Base-by-base conservation (phyloP, 257 asterid genomes). In the Striga asiatica region DNA sequence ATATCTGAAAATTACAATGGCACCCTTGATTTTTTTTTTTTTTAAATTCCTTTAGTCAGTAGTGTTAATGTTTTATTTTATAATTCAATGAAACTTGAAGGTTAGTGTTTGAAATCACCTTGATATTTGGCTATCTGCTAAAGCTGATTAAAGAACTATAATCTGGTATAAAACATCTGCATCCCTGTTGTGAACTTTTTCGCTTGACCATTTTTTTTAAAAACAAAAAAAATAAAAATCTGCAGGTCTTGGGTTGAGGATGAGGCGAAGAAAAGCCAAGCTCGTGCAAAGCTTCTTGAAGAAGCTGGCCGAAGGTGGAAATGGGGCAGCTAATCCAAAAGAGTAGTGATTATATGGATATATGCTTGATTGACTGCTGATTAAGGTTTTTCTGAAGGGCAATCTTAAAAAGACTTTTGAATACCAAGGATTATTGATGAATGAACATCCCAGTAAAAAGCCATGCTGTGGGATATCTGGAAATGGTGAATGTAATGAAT, bases 221-320 rank as follows among this genome's bases (percentile, higher is more conserved):
- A n/a, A n/a, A n/a, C n/a, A n/a, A n/a, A n/a, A n/a, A n/a, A n/a
- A n/a, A n/a, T n/a, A n/a, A n/a, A n/a, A n/a, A n/a, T n/a, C 41
- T 68, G 54, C 82, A 92, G 98, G 67, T 82, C 93, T 27, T 92
- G 95, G 98, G 76, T 88, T n/a, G 93, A 80, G 70, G 95, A 84
- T 5, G 98, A 92, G 72, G 98, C 94, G 6, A 76, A 75, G 52
- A 92, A 80, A 70, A 84, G 85, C 74, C 89, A 76, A 62, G 71
- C 75, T 25, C 94, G 95, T 5, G 83, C 86, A 8, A 80, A 82
- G 67, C 76, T 92, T 60, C 89, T 92, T 1, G 81, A 65, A 76
- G 86, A 82, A 63, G 97, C 89, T 51, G 79, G 74, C 10, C 79
- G 79, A 51, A 79, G 97, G 68, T 88, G 98, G 98, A 92, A 63